Evolutionary conservation across 2,329 filamentous ascomycete genomes (phyloP).

Genomic region (Aspergillus uvarum): DNA sequence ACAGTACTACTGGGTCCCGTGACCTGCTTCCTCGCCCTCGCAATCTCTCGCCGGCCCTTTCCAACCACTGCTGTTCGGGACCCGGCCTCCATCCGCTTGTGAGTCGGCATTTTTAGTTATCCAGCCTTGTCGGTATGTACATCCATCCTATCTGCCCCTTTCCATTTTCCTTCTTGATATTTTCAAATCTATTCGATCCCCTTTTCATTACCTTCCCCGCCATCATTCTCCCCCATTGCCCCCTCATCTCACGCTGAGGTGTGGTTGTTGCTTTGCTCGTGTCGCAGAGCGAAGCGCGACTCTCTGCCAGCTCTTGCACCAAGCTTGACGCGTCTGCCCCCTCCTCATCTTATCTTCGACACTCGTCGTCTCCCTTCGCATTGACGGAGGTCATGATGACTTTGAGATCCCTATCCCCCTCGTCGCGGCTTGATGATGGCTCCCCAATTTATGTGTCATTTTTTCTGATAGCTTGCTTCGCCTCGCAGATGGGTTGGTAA

Average conservation of each 20-base stretch:
- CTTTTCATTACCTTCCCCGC: slow-evolving; percentile 7
- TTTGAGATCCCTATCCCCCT: slow-evolving; percentile 8
- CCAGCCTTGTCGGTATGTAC: slow-evolving; percentile 46
- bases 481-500: slow-evolving; percentile 48
- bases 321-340: slow-evolving; percentile 28
- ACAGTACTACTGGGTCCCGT: slow-evolving; percentile 28
- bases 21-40: slow-evolving; percentile 22
- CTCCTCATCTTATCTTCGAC: slow-evolving; percentile 9
- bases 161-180: slow-evolving; percentile 1
- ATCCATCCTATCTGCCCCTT: slow-evolving; percentile 13
- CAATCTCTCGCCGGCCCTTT: slow-evolving; percentile 24
- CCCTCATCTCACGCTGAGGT: slow-evolving; percentile 20
- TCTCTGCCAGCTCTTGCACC: slow-evolving; percentile 11
- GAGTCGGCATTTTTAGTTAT: slow-evolving; percentile 40
- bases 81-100: slow-evolving; percentile 38
- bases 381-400: slow-evolving; percentile 8
- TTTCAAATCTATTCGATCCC: neutral
- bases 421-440: slow-evolving; percentile 25
- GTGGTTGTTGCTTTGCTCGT: slow-evolving; percentile 22
- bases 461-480: slow-evolving; percentile 27
- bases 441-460: slow-evolving; percentile 14
- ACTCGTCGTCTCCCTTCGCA: neutral
- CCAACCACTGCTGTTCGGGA: slow-evolving; percentile 40
- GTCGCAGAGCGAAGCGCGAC: slow-evolving; percentile 29
- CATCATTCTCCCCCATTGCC: neutral